A percentile compares a stretch with the other conserved stretches of the same genome.
Conservation (phyloP, 192 early-diverging fungal genomes). For the Coemansia sp. region DNA sequence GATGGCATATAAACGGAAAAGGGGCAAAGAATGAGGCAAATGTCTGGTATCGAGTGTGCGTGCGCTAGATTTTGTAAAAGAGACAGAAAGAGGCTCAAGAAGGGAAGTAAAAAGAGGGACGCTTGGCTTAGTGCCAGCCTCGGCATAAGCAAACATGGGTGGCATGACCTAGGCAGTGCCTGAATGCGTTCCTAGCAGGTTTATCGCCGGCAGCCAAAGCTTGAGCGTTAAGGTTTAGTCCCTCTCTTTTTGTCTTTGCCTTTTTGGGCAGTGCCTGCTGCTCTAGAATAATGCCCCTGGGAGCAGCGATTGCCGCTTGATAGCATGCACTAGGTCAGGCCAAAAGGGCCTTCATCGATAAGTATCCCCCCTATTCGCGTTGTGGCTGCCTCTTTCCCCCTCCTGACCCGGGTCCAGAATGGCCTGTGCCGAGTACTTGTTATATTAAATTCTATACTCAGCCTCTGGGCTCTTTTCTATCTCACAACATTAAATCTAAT, state of each 20-base stretch:
- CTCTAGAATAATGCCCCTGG: neutral
- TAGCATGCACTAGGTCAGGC: constrained; percentile 5
- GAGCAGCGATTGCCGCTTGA: neutral
- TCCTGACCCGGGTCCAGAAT: constrained; percentile 3
- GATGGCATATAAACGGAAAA: neutral
- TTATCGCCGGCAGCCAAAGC: neutral
- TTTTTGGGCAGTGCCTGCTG: neutral
- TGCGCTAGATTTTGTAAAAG: neutral
- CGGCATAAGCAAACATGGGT: neutral
- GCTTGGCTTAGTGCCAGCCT: neutral
- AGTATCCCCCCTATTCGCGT: neutral
- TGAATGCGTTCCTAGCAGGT: constrained; percentile 1
- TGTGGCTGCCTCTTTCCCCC: neutral
- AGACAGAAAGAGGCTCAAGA: neutral
- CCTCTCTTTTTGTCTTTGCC: neutral
- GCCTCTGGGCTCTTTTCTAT: neutral
- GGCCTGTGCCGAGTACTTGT: neutral
- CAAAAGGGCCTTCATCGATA: neutral
- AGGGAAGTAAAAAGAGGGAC: neutral
- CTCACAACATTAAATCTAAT: neutral
- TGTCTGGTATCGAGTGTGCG: neutral
- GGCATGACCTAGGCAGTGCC: constrained; percentile 7
- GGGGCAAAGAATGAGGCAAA: neutral
- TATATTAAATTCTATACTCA: neutral
- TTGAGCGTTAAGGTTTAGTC: neutral